Evolutionary conservation across 2,329 filamentous ascomycete genomes (phyloP).

Genomic region (Cercospora nicotianae): DNA sequence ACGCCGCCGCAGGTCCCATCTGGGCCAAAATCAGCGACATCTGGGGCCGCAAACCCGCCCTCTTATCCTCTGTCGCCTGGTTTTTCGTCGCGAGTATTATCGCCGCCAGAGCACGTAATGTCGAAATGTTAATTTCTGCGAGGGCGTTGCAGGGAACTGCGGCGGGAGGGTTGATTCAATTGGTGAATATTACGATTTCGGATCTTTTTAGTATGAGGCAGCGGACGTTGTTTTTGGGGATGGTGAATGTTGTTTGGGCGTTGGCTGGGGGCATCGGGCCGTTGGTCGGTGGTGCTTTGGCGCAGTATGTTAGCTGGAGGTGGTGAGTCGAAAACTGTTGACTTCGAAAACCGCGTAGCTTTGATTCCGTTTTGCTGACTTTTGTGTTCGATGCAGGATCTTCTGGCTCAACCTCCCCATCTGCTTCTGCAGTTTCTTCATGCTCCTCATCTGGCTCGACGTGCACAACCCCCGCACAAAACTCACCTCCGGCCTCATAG

Average conservation of each 20-base stretch:
- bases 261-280: conserved; percentile 56
- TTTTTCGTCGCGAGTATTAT: conserved; percentile 55
- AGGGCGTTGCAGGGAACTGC: conserved; percentile 56
- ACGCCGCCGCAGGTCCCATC: conserved; percentile 66
- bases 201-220: conserved; percentile 54
- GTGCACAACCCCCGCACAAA: conserved; percentile 57
- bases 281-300: conserved; percentile 55
- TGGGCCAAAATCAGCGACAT: conserved; percentile 66
- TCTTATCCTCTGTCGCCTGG: conserved; percentile 50
- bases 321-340: conserved; percentile 48
- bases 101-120: conserved; percentile 50
- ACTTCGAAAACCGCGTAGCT: no score
- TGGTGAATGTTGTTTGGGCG: conserved; percentile 57
- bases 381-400: conserved; percentile 11
- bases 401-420: conserved; percentile 59
- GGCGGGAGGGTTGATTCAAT: conserved; percentile 54
- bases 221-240: conserved; percentile 49
- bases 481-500: conserved; percentile 50
- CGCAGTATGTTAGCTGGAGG: conserved; percentile 49
- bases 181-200: conserved; percentile 56
- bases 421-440: conserved; percentile 49
- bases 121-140: conserved; percentile 55
- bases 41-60: conserved; percentile 57
- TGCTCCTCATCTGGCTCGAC: conserved; percentile 55
- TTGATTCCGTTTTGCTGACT: not conserved